phyloP scores from a whole-genome alignment of 768 basidiomycete species.

The Hortiboletus flavorubellus region DNA sequence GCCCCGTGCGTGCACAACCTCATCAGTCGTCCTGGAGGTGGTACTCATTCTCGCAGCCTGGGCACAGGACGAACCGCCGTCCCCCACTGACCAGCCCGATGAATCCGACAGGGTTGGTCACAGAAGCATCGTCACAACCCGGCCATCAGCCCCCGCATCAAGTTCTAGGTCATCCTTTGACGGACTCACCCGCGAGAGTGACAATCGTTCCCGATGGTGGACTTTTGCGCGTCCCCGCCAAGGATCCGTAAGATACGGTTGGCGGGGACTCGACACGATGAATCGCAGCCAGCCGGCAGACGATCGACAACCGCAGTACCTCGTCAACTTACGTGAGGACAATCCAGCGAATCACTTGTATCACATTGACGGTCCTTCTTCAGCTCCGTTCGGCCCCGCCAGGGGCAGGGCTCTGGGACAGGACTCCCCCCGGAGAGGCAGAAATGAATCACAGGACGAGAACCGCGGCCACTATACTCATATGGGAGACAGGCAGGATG shows the following conservation, averaged over 20 bases:
- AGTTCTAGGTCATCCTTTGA: conserved; percentile 41
- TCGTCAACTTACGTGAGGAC: conserved; percentile 9
- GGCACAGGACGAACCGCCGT: conserved; percentile 82
- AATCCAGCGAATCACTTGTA: conserved; percentile 20
- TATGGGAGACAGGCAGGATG: conserved; percentile 19
- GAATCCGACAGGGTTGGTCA: conserved; percentile 31
- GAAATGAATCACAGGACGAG: conserved; percentile 8
- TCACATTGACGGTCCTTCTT: conserved; percentile 25
- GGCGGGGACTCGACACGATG: neutral
- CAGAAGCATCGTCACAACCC: conserved; percentile 36
- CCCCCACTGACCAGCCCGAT: conserved; percentile 50
- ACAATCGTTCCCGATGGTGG: conserved; percentile 63
- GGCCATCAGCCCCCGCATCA: conserved; percentile 52
- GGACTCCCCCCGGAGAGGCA: conserved; percentile 56
- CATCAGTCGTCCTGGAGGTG: neutral
- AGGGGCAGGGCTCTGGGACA: conserved; percentile 60
- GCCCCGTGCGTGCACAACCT: conserved; percentile 52
- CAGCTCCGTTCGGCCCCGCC: conserved; percentile 45
- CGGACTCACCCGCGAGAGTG: conserved; percentile 30
- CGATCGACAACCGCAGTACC: conserved; percentile 17
- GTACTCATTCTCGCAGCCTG: conserved; percentile 50
- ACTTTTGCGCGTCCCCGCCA: conserved; percentile 62
- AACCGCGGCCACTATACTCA: conserved; percentile 15
- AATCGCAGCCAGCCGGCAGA: conserved; percentile 4
- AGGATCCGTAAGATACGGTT: conserved; percentile 11